These are phyloP conservation scores for Cyberlindnera xylosilytica DNA, from an alignment of 805 yeast genomes.

Conservation along the genomic window DNA sequence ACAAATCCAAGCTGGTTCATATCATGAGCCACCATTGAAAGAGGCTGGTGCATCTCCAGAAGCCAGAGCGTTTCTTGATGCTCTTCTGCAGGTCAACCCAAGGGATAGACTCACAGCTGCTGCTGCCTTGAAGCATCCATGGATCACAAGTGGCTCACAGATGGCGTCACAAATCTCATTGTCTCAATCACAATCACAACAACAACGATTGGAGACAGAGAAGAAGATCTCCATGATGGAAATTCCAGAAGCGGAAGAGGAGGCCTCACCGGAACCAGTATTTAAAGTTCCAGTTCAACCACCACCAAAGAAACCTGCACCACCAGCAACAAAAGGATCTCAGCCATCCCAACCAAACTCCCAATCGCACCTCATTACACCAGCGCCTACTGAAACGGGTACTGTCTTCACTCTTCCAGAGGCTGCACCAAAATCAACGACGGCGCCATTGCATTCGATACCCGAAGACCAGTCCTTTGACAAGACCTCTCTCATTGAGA, in stretches of 20 bases:
- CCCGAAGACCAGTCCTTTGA: conserved; percentile 22
- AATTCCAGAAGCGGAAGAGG: background rate
- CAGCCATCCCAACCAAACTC: conserved; percentile 9
- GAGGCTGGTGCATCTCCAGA: conserved; percentile 61
- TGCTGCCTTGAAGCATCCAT: conserved; percentile 73
- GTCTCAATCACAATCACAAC: conserved; percentile 71
- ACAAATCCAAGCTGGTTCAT: conserved; percentile 74
- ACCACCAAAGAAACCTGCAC: conserved; percentile 9
- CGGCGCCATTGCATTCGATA: conserved; percentile 1
- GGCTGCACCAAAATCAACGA: too few species aligned
- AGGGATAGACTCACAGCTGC: conserved; percentile 66
- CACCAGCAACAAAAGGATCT: conserved; percentile 1
- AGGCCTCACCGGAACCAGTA: conserved; percentile 13
- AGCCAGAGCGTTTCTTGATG: conserved; percentile 69
- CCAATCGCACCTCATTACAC: background rate
- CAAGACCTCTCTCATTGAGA: conserved; percentile 22
- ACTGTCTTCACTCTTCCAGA: too few species aligned
- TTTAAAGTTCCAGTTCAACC: conserved; percentile 22
- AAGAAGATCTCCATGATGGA: conserved; percentile 8
- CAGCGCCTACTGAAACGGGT: conserved; percentile 5
- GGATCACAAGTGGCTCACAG: conserved; percentile 48
- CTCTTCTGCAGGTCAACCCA: conserved; percentile 77
- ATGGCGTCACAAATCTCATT: conserved; percentile 46
- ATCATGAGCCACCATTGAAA: conserved; percentile 71
- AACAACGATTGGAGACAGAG: conserved; percentile 37